Evolutionary conservation across 208 protist genomes (phyloP).

Genomic region (Acanthamoeba triangularis): DNA sequence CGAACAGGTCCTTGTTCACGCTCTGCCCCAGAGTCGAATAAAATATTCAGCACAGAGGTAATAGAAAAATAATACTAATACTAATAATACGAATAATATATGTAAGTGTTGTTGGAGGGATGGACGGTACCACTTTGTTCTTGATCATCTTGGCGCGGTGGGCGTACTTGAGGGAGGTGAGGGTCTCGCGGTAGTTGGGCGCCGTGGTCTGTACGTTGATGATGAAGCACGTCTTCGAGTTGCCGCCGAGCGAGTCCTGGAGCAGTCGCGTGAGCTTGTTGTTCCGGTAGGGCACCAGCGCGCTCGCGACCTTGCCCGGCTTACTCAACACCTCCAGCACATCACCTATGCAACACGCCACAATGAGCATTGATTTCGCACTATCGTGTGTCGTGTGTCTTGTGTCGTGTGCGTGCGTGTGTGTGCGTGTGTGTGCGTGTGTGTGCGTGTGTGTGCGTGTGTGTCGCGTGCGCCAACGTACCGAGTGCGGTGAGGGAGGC

Average conservation of each 20-base stretch:
- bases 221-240: slow-evolving; percentile 91
- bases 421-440: too few species aligned
- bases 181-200: slow-evolving; percentile 91
- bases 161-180: slow-evolving; percentile 92
- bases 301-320: slow-evolving; percentile 52
- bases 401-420: neutral
- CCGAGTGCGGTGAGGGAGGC: slow-evolving; percentile 77
- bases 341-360: neutral
- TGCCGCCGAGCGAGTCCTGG: slow-evolving; percentile 91
- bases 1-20: slow-evolving; percentile 65
- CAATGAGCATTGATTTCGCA: neutral
- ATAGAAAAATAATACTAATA: neutral
- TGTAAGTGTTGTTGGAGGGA: neutral
- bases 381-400: neutral
- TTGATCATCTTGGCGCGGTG: slow-evolving; percentile 93
- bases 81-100: too few species aligned
- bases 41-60: too few species aligned
- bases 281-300: slow-evolving; percentile 94
- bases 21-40: neutral
- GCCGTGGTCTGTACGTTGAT: slow-evolving; percentile 91
- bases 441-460: too few species aligned
- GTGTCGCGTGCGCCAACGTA: neutral
- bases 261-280: slow-evolving; percentile 91
- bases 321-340: slow-evolving; percentile 78
- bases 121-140: slow-evolving; percentile 89